phyloP scores from a whole-genome alignment of 2,329 filamentous ascomycete species.

The Colletotrichum lini region DNA sequence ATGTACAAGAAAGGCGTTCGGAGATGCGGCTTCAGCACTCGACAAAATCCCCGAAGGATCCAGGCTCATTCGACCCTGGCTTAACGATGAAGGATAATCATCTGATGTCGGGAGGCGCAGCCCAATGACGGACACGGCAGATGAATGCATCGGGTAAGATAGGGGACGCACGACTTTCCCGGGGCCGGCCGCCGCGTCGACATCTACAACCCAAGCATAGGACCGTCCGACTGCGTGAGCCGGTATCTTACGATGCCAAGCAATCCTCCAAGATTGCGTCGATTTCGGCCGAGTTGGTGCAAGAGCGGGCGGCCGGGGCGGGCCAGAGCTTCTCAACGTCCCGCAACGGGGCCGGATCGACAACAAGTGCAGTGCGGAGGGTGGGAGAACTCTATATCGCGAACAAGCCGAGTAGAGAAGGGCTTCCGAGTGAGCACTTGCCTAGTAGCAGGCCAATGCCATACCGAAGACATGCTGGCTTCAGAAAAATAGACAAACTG shows the following conservation, averaged over 20 bases:
- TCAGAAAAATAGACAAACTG: not conserved
- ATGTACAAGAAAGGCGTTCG: not conserved
- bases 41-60: not conserved
- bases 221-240: not conserved
- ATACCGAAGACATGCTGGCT: not conserved
- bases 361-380: conserved; percentile 7
- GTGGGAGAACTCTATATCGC: conserved; percentile 1
- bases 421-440: not conserved
- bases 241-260: not conserved
- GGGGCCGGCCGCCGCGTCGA: conserved; percentile 6
- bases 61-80: not conserved
- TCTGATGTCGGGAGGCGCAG: not conserved
- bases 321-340: conserved; percentile 14
- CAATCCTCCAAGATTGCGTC: conserved; percentile 1
- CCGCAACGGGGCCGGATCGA: conserved; percentile 19
- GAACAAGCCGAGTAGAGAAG: conserved; percentile 6
- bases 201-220: not conserved
- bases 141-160: not conserved
- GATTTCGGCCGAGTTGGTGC: not conserved
- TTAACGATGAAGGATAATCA: not conserved
- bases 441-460: conserved; percentile 22
- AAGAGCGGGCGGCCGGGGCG: not conserved
- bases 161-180: conserved; percentile 14
- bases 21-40: not conserved
- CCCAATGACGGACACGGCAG: not conserved